A percentile compares a stretch with the other conserved stretches of the same genome.
Evolutionary conservation across 768 basidiomycete species (phyloP).

Genomic region (Gelatoporia subvermispora): DNA sequence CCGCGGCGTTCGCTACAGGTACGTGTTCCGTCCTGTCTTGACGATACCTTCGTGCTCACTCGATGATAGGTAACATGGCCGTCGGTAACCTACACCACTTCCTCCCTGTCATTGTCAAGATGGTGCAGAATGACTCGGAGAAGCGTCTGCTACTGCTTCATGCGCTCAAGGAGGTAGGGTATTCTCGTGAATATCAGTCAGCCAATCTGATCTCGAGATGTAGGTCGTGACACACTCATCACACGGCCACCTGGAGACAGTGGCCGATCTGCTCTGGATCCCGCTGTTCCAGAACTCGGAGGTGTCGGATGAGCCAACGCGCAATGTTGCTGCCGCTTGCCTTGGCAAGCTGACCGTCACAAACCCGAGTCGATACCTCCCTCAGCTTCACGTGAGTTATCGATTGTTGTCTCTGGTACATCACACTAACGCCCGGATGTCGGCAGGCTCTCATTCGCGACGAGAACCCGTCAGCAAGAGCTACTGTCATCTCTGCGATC

Average conservation of each 20-base stretch:
- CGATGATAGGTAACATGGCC: conserved; percentile 78
- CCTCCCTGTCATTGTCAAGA: conserved; percentile 78
- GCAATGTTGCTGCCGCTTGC: conserved; percentile 95
- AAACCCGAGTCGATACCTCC: conserved; percentile 85
- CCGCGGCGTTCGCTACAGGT: conserved; percentile 94
- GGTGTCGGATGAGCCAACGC: conserved; percentile 82
- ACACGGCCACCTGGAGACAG: conserved; percentile 73
- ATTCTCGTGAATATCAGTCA: background rate
- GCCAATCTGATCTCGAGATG: too few species aligned
- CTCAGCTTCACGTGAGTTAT: conserved; percentile 76
- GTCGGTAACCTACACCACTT: conserved; percentile 89
- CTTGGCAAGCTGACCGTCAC: conserved; percentile 93
- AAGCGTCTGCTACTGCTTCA: conserved; percentile 85
- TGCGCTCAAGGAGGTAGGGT: conserved; percentile 81
- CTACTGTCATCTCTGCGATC: conserved; percentile 89
- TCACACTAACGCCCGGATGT: background rate
- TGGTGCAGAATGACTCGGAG: conserved; percentile 68
- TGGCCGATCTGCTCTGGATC: conserved; percentile 87
- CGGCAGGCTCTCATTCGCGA: conserved; percentile 63
- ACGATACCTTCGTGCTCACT: background rate
- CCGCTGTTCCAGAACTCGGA: conserved; percentile 91
- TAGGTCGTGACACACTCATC: conserved; percentile 92
- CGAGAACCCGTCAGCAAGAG: conserved; percentile 64
- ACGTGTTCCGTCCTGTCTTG: conserved; percentile 14
- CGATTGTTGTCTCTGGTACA: too few species aligned